Conservation (phyloP, 441 rosid genomes). For the Rhodomyrtus psidioides region DNA sequence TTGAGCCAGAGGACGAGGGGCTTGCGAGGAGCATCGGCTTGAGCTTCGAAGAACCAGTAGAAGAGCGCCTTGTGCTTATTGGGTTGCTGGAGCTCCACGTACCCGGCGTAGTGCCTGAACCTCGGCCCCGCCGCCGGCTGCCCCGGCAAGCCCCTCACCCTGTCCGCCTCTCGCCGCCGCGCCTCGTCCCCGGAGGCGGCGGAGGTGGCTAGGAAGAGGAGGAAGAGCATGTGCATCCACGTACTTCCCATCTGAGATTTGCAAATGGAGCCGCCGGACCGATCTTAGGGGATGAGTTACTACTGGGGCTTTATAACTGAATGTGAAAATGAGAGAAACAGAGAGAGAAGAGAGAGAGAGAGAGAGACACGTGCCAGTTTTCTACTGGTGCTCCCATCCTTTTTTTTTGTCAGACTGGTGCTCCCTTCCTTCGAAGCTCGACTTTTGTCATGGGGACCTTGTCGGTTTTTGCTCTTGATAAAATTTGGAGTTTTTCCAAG, state of each 20-base stretch:
- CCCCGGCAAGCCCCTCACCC: slow-evolving; percentile 39
- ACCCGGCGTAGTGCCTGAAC: slow-evolving; percentile 47
- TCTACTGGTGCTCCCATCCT: no score
- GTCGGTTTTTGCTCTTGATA: no score
- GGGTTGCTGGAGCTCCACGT: slow-evolving; percentile 28
- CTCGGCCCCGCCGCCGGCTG: slow-evolving; percentile 30
- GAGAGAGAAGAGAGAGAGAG: background rate
- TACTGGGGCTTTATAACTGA: background rate
- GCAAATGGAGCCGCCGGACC: background rate
- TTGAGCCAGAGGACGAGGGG: slow-evolving; percentile 69
- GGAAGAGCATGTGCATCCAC: background rate
- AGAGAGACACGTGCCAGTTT: no score
- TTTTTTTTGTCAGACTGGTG: no score
- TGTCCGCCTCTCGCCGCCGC: slow-evolving; percentile 20
- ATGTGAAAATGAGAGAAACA: background rate
- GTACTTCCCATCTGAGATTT: background rate
- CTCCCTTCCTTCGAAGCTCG: no score
- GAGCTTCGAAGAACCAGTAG: slow-evolving; percentile 60
- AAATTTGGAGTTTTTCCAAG: no score
- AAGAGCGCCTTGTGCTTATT: slow-evolving; percentile 27
- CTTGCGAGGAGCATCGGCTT: slow-evolving; percentile 18
- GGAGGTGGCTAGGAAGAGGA: background rate
- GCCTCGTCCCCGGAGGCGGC: background rate
- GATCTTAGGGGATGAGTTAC: background rate
- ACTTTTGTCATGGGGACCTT: no score